Evolutionary conservation across 2,329 filamentous ascomycete species (phyloP), one percentile per base, ranked within the genome.

Genomic region (Exophiala calicioides): DNA sequence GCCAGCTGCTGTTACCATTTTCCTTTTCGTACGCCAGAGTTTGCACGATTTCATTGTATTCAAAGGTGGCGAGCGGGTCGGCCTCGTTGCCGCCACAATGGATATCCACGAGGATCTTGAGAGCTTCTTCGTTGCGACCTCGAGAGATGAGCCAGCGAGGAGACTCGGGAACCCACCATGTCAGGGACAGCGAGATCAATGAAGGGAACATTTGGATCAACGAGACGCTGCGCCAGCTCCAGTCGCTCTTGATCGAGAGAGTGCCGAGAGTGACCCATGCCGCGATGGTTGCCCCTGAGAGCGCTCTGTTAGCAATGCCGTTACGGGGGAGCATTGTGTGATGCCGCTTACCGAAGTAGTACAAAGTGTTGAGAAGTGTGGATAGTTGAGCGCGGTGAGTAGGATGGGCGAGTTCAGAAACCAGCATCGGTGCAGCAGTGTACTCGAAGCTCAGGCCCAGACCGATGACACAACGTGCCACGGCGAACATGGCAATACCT

Each of bases 161-260:
- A 1, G 79, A 82, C 53, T 87, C 84, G 0, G 83, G 84, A 59
- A 86, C 81, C 64, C 84, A 79, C 73, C 78, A 81, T 21, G 84
- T 75, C 7, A 73, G 61, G 1, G 57, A 53, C 44, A 85, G 68
- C 1, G 85, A 71, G 1, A 78, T 44, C 2, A 84, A 48, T 0
- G 84, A 74, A 1, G 81, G 80, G 0, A 82, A 64, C 35, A 84
- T 84, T 58, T 86, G 82, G 60, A 83, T 82, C 0, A 81, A 80
- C 37, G 85, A 76, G 0, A 81, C 82, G 49, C 86, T 78, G 58
- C 78, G 83, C 80, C 82, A 85, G 4, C 72, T 66, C 58, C 67
- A 75, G 62, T 75, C 59, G 60, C 52, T 74, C 27, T 64, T 41
- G 44, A 78, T 74, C 53, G 71, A 56, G 34, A 65, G 71, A 24